Evolutionary conservation across 805 yeast species (phyloP).

Genomic region (Pichia deserticola): DNA sequence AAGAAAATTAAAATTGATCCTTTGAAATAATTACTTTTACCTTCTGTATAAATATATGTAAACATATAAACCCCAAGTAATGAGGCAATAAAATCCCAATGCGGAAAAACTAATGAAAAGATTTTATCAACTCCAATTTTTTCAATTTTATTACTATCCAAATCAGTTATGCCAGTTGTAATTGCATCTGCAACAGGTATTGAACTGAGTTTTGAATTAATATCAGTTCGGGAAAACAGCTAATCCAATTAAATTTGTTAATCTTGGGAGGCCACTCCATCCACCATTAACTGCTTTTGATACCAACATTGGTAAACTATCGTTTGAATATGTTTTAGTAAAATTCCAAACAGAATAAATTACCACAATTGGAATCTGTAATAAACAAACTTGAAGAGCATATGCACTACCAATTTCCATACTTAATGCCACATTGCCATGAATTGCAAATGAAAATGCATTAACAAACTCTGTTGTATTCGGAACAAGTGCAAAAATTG

Average conservation of each 20-base stretch:
- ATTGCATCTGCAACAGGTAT: neutral
- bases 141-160: neutral
- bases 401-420: conserved; percentile 99
- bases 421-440: conserved; percentile 92
- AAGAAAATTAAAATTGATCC: conserved; percentile 81
- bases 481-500: conserved; percentile 93
- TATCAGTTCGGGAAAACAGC: neutral
- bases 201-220: neutral
- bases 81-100: conserved; percentile 89
- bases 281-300: conserved; percentile 1
- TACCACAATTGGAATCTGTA: conserved; percentile 89
- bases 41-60: conserved; percentile 93
- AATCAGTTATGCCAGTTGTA: neutral
- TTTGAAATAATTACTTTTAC: conserved; percentile 92
- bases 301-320: neutral
- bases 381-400: conserved; percentile 87
- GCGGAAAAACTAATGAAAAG: conserved; percentile 84
- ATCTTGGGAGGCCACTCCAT: conserved; percentile 9
- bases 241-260: conserved; percentile 7
- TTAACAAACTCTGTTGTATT: conserved; percentile 94
- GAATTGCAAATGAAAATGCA: conserved; percentile 93
- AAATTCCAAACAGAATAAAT: conserved; percentile 54
- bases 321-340: conserved; percentile 2
- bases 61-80: conserved; percentile 80
- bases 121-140: conserved; percentile 27